phyloP scores from a whole-genome alignment of 1,284 basidiomycete species.

The Grifola frondosa region DNA sequence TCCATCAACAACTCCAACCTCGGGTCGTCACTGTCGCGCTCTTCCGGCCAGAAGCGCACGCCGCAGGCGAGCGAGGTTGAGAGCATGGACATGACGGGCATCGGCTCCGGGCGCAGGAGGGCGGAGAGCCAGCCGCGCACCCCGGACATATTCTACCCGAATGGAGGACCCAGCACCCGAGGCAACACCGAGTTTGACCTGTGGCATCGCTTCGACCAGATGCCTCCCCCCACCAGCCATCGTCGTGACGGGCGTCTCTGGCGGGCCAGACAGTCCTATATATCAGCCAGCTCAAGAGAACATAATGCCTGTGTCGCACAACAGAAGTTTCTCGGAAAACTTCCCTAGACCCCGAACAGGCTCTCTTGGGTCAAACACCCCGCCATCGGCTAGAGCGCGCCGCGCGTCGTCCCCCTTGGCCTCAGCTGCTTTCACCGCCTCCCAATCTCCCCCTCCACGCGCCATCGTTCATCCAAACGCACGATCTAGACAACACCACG shows the following conservation, averaged over 20 bases:
- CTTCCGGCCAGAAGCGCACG: too few species aligned
- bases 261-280: too few species aligned
- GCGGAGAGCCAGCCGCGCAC: slow-evolving; percentile 37
- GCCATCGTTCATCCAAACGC: not conserved
- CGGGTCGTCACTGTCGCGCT: too few species aligned
- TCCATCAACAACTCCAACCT: slow-evolving; percentile 15
- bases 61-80: slow-evolving; percentile 42
- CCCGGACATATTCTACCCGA: slow-evolving; percentile 42
- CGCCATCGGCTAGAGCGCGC: slow-evolving; percentile 5
- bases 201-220: slow-evolving; percentile 20
- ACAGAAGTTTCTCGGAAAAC: slow-evolving; percentile 18
- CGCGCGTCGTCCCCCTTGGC: slow-evolving; percentile 15
- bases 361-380: slow-evolving; percentile 6
- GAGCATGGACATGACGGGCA: slow-evolving; percentile 49
- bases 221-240: too few species aligned
- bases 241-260: too few species aligned
- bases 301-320: too few species aligned
- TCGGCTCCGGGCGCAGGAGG: slow-evolving; percentile 45
- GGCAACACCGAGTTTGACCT: slow-evolving; percentile 24
- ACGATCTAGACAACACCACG: not conserved
- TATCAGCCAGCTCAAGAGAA: too few species aligned
- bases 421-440: not conserved
- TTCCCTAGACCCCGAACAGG: slow-evolving; percentile 14
- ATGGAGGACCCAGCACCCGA: too few species aligned
- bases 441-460: slow-evolving; percentile 11